These are phyloP conservation scores for Westerdykella sp. DNA, from an alignment of 2,329 filamentous ascomycete genomes.

Conservation along the genomic window DNA sequence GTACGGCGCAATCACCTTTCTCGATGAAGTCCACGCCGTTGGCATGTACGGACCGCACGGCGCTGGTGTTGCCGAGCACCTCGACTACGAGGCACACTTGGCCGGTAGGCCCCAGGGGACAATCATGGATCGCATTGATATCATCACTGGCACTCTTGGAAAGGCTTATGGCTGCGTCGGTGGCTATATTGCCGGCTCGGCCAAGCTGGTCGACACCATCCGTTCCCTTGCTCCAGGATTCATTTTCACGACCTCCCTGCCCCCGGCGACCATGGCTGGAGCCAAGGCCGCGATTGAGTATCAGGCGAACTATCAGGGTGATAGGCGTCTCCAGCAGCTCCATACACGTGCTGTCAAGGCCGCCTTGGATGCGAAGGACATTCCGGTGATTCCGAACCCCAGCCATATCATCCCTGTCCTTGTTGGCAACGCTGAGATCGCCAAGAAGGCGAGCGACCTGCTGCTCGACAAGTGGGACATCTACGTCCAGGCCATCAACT, in stretches of 20 bases:
- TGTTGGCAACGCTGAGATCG: slow-evolving; percentile 87
- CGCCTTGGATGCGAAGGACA: slow-evolving; percentile 68
- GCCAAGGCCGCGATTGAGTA: slow-evolving; percentile 90
- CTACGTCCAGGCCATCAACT: slow-evolving; percentile 98
- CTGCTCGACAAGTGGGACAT: slow-evolving; percentile 85
- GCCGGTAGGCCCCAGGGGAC: slow-evolving; percentile 71
- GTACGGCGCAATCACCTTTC: slow-evolving; percentile 94
- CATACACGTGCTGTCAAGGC: slow-evolving; percentile 95
- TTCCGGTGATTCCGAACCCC: slow-evolving; percentile 95
- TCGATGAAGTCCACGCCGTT: slow-evolving; percentile 97
- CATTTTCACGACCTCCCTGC: slow-evolving; percentile 97
- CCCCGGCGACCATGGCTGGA: slow-evolving; percentile 94
- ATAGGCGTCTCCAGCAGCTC: slow-evolving; percentile 87
- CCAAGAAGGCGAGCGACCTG: slow-evolving; percentile 87
- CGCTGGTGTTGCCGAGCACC: slow-evolving; percentile 92
- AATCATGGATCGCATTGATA: slow-evolving; percentile 92
- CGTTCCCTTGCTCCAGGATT: slow-evolving; percentile 93
- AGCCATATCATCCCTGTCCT: slow-evolving; percentile 93
- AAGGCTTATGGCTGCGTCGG: slow-evolving; percentile 98
- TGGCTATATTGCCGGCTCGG: slow-evolving; percentile 90
- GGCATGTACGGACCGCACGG: slow-evolving; percentile 98
- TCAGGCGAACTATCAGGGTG: slow-evolving; percentile 76
- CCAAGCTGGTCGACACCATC: slow-evolving; percentile 82
- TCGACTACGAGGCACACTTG: slow-evolving; percentile 84
- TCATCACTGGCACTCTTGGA: slow-evolving; percentile 93